A percentile compares a stretch with the other conserved stretches of the same genome.
Conservation (phyloP, 768 basidiomycete genomes). For the Auriscalpium orientale region DNA sequence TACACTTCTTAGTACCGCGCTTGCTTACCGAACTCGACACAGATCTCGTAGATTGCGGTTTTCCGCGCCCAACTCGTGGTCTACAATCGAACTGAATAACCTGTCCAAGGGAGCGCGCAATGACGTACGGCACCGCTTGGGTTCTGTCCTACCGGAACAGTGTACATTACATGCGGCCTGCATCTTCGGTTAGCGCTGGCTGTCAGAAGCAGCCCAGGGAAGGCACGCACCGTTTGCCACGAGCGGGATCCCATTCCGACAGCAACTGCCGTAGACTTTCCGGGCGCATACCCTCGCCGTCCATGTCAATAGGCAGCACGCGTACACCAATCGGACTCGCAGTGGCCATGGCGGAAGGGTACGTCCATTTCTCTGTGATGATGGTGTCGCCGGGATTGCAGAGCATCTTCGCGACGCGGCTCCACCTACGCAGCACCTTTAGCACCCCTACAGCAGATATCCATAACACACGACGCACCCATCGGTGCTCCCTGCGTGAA, state of each 20-base stretch:
- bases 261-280: conserved; percentile 53
- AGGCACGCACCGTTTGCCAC: conserved; percentile 42
- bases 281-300: conserved; percentile 63
- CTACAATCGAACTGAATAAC: conserved; percentile 19
- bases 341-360: conserved; percentile 46
- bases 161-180: conserved; percentile 69
- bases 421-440: conserved; percentile 27
- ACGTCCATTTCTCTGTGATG: conserved; percentile 66
- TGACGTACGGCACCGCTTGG: conserved; percentile 64
- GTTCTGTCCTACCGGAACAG: conserved; percentile 78
- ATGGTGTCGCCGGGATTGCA: conserved; percentile 59
- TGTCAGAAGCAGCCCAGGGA: not conserved
- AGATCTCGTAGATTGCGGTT: conserved; percentile 74
- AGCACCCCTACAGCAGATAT: no score
- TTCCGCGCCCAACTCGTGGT: conserved; percentile 60
- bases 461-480: conserved; percentile 21
- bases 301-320: conserved; percentile 56
- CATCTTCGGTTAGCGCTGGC: not conserved
- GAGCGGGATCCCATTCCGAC: conserved; percentile 56
- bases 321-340: conserved; percentile 33
- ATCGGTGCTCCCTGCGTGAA: conserved; percentile 67
- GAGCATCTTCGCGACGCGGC: conserved; percentile 49
- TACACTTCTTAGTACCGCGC: not conserved
- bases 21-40: conserved; percentile 63
- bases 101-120: not conserved